phyloP scores from a whole-genome alignment of 2,329 filamentous ascomycete genomes.

The Cytospora leucostoma region DNA sequence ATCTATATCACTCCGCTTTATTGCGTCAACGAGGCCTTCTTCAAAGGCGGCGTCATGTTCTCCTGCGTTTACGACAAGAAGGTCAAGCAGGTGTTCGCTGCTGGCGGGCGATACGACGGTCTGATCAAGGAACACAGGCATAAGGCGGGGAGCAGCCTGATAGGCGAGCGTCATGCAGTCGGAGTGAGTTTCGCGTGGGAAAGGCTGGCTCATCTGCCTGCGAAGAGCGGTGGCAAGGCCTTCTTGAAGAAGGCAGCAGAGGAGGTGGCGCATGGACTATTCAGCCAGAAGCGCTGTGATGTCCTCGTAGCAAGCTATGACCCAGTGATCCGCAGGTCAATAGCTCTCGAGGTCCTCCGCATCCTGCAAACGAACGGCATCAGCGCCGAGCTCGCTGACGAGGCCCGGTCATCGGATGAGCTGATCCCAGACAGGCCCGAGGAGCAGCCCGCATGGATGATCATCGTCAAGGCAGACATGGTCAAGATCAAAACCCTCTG shows the following conservation, averaged over 20 bases:
- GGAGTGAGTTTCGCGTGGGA: conserved; percentile 93
- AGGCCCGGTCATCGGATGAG: conserved; percentile 78
- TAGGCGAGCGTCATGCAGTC: conserved; percentile 74
- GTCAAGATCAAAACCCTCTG: conserved; percentile 80
- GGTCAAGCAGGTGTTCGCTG: conserved; percentile 82
- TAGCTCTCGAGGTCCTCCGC: conserved; percentile 75
- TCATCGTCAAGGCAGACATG: conserved; percentile 80
- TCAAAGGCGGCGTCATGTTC: conserved; percentile 81
- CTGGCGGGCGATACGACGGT: conserved; percentile 89
- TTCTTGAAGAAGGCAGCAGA: conserved; percentile 69
- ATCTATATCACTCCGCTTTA: conserved; percentile 83
- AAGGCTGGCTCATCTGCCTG: conserved; percentile 68
- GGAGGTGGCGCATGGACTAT: conserved; percentile 61
- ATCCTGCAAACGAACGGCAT: conserved; percentile 82
- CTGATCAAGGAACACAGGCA: conserved; percentile 83
- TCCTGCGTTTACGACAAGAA: conserved; percentile 88
- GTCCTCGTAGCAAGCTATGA: conserved; percentile 90
- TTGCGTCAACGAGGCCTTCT: conserved; percentile 91
- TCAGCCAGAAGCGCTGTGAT: conserved; percentile 73
- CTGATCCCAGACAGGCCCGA: conserved; percentile 75
- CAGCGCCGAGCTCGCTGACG: conserved; percentile 82
- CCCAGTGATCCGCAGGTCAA: conserved; percentile 69
- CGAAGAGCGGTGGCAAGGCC: conserved; percentile 51
- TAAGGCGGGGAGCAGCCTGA: conserved; percentile 50
- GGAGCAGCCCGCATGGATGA: conserved; percentile 80